phyloP scores from a whole-genome alignment of 2,329 filamentous ascomycete species.

The Cordyceps javanica region DNA sequence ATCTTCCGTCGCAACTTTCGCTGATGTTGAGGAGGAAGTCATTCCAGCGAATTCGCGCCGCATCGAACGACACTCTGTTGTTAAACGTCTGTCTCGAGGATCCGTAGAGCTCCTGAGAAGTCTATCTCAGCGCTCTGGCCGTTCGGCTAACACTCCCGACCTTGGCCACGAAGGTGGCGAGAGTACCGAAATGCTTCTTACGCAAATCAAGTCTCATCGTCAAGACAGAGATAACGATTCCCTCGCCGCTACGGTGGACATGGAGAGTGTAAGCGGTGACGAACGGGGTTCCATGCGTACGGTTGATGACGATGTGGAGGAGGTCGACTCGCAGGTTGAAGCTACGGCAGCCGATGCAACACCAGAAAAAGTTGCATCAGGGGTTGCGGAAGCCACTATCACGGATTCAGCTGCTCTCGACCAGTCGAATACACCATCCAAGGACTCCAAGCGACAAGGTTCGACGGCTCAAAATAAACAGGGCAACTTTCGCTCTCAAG shows the following conservation, averaged over 20 bases:
- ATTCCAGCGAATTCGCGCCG: slow-evolving; percentile 14
- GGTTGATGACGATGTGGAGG: neutral
- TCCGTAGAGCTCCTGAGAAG: slow-evolving; percentile 34
- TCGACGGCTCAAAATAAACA: neutral
- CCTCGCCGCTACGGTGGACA: slow-evolving; percentile 52
- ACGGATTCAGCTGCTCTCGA: neutral
- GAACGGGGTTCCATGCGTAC: slow-evolving; percentile 24
- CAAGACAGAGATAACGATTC: slow-evolving; percentile 43
- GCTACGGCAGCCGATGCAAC: neutral
- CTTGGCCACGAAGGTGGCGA: slow-evolving; percentile 23
- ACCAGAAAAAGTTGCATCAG: neutral
- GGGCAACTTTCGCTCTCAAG: neutral
- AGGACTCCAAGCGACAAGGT: neutral
- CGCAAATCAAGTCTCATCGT: slow-evolving; percentile 19
- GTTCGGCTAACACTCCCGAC: neutral
- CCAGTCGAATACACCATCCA: neutral
- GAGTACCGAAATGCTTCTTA: slow-evolving; percentile 43
- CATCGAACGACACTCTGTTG: slow-evolving; percentile 33
- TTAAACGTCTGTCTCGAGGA: slow-evolving; percentile 42
- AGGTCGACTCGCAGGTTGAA: neutral
- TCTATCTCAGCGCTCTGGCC: slow-evolving; percentile 25
- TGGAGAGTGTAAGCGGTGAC: slow-evolving; percentile 38
- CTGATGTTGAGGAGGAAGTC: slow-evolving; percentile 49
- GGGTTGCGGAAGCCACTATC: neutral
- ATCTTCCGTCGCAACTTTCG: slow-evolving; percentile 66